A percentile compares a stretch with the other conserved stretches of the same genome.
Conservation (phyloP, 768 basidiomycete genomes). For the Lentinula sp. region DNA sequence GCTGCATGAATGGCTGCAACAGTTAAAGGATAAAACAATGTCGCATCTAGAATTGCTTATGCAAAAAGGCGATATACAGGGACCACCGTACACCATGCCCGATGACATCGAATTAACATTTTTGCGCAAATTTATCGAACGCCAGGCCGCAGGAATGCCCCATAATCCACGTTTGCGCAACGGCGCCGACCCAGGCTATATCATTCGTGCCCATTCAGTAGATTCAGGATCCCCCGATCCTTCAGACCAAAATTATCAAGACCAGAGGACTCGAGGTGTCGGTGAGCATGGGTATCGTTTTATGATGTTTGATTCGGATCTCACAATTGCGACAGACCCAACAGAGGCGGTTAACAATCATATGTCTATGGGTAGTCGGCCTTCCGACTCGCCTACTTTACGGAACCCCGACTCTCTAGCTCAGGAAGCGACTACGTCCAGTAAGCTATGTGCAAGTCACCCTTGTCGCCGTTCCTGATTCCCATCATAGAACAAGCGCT, state of each 20-base stretch:
- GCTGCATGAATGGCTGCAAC: slow-evolving; percentile 82
- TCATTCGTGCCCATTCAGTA: slow-evolving; percentile 37
- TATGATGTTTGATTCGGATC: neutral
- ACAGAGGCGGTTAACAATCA: slow-evolving; percentile 11
- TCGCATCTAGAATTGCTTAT: slow-evolving; percentile 80
- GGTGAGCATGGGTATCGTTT: slow-evolving; percentile 19
- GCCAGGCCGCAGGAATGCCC: slow-evolving; percentile 67
- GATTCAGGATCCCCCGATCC: slow-evolving; percentile 46
- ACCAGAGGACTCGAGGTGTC: slow-evolving; percentile 9
- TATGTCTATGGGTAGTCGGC: slow-evolving; percentile 25
- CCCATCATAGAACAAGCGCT: slow-evolving; percentile 48
- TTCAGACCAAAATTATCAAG: slow-evolving; percentile 33
- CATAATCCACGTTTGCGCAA: slow-evolving; percentile 79
- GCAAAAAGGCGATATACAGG: slow-evolving; percentile 84
- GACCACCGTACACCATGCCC: slow-evolving; percentile 77
- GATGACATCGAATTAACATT: slow-evolving; percentile 74
- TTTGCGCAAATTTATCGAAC: slow-evolving; percentile 77
- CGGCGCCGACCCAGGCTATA: slow-evolving; percentile 27
- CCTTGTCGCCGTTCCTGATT: slow-evolving; percentile 7
- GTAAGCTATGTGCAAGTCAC: slow-evolving; percentile 29
- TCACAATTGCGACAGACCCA: slow-evolving; percentile 10
- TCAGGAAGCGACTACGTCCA: slow-evolving; percentile 54
- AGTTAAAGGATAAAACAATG: slow-evolving; percentile 86
- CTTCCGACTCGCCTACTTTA: slow-evolving; percentile 46
- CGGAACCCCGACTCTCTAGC: slow-evolving; percentile 46